phyloP scores from a whole-genome alignment of 371 early-diverging fungal genomes.

The Basidiobolus meristosporus region DNA sequence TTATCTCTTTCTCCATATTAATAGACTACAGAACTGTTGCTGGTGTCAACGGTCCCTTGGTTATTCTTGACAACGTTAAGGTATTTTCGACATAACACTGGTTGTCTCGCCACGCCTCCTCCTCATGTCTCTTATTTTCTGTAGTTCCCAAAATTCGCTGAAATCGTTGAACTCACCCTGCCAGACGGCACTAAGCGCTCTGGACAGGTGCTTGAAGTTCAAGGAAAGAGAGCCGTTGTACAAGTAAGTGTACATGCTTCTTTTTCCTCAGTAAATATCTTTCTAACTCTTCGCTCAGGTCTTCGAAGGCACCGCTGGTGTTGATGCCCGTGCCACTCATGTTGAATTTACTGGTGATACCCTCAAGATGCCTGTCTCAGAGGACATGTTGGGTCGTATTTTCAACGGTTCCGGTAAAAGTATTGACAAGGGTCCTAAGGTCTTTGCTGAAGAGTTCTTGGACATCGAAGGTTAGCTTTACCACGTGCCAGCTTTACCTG shows the following conservation, averaged over 20 bases:
- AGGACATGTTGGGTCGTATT: slow-evolving; percentile 99
- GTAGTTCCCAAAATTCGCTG: slow-evolving; percentile 92
- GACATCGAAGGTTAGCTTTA: slow-evolving; percentile 77
- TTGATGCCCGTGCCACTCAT: slow-evolving; percentile 94
- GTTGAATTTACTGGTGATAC: slow-evolving; percentile 97
- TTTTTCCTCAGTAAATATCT: slow-evolving; percentile 1
- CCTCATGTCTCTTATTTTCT: slow-evolving; percentile 1
- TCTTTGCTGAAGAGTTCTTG: slow-evolving; percentile 97
- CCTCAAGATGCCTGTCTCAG: slow-evolving; percentile 94
- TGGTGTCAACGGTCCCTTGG: slow-evolving; percentile 99
- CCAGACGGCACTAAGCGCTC: slow-evolving; percentile 92
- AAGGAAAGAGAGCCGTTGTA: slow-evolving; percentile 95
- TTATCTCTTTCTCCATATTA: not conserved
- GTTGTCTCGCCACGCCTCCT: not conserved
- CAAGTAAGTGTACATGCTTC: slow-evolving; percentile 37
- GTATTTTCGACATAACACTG: slow-evolving; percentile 13
- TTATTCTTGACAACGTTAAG: slow-evolving; percentile 98
- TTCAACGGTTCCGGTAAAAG: slow-evolving; percentile 99
- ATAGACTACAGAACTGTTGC: slow-evolving; percentile 95
- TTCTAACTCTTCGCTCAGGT: slow-evolving; percentile 29
- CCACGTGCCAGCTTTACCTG: not conserved
- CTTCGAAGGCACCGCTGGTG: slow-evolving; percentile 98
- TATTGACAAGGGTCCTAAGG: slow-evolving; percentile 98
- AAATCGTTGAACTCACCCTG: slow-evolving; percentile 96
- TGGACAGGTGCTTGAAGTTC: slow-evolving; percentile 98